Conservation (phyloP, 1,284 basidiomycete genomes). For the Apiotrichum gracile region DNA sequence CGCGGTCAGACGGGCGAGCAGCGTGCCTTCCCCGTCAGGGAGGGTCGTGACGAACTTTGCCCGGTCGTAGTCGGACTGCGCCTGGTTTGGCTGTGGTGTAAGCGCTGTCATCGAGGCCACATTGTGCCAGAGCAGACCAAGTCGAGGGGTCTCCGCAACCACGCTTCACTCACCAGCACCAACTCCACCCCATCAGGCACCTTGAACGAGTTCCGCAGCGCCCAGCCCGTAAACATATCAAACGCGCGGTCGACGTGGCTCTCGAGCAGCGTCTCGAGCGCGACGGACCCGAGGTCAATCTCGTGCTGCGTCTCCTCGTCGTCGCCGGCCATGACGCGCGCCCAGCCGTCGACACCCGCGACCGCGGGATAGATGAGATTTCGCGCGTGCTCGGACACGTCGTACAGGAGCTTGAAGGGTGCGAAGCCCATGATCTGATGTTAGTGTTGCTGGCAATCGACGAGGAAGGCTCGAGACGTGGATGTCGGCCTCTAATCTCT, state of each 20-base stretch:
- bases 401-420: constrained; percentile 31
- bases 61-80: constrained; percentile 43
- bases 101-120: too few relatives aligned
- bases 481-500: too few relatives aligned
- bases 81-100: constrained; percentile 42
- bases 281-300: constrained; percentile 34
- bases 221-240: constrained; percentile 45
- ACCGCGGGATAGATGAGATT: constrained; percentile 30
- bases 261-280: constrained; percentile 46
- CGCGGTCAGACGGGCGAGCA: constrained; percentile 30
- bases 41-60: constrained; percentile 36
- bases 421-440: constrained; percentile 37
- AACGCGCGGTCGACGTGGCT: constrained; percentile 44
- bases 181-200: constrained; percentile 37
- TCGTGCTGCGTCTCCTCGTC: constrained; percentile 25
- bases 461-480: not conserved
- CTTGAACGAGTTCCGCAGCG: constrained; percentile 45
- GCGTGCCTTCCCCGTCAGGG: constrained; percentile 27
- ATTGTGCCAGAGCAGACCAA: too few relatives aligned
- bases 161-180: constrained; percentile 39
- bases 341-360: constrained; percentile 32
- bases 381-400: constrained; percentile 38
- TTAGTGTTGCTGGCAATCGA: not conserved
- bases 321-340: constrained; percentile 9
- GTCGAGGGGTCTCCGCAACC: too few relatives aligned